phyloP scores from a whole-genome alignment of 2,329 filamentous ascomycete species.

The Zymoseptoria crescenta region DNA sequence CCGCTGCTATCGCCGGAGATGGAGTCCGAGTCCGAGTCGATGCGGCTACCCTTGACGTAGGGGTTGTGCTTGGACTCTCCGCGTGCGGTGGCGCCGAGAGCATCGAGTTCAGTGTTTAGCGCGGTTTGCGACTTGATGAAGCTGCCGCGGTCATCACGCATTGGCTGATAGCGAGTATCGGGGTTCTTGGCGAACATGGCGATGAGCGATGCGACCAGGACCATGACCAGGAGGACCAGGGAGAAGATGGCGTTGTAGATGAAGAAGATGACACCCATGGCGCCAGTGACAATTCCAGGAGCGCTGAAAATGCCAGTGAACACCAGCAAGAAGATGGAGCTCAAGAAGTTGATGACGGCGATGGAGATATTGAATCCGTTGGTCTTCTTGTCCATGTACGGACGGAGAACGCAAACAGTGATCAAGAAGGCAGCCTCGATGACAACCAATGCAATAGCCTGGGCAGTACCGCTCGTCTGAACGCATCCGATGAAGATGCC shows the following conservation, averaged over 20 bases:
- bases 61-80: constrained; percentile 59
- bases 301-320: constrained; percentile 83
- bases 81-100: constrained; percentile 77
- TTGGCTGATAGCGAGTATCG: constrained; percentile 88
- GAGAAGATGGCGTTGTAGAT: constrained; percentile 78
- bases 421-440: constrained; percentile 75
- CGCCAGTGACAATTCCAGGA: constrained; percentile 73
- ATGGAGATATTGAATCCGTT: constrained; percentile 96
- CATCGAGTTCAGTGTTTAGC: constrained; percentile 82
- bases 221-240: constrained; percentile 71
- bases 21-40: constrained; percentile 64
- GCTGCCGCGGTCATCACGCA: constrained; percentile 90
- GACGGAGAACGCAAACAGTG: constrained; percentile 68
- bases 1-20: constrained; percentile 53
- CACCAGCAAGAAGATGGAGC: constrained; percentile 78
- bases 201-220: constrained; percentile 68
- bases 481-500: constrained; percentile 78
- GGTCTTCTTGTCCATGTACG: constrained; percentile 98
- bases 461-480: constrained; percentile 61
- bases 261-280: constrained; percentile 85
- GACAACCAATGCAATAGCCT: constrained; percentile 74
- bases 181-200: constrained; percentile 88
- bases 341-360: constrained; percentile 80
- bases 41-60: constrained; percentile 45
- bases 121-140: constrained; percentile 96